These are phyloP conservation scores for Rhizomucor pusillus DNA, from an alignment of 371 early-diverging fungal species.

Conservation along the genomic window DNA sequence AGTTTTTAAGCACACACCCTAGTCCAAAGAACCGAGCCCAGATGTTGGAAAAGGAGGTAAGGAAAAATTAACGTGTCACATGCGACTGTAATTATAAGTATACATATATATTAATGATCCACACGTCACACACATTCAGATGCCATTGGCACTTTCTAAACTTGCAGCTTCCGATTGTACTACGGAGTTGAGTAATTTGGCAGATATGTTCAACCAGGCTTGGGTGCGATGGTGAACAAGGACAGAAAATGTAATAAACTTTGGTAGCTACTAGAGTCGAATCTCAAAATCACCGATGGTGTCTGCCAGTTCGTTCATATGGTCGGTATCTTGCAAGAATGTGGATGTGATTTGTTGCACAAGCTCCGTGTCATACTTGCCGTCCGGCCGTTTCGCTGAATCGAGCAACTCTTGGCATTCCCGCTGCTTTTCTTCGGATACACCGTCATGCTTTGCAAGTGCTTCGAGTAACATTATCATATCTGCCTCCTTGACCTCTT, in stretches of 20 bases:
- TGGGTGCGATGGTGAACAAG: conserved; percentile 34
- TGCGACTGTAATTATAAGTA: too few relatives aligned
- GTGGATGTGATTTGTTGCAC: conserved; percentile 5
- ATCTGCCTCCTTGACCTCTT: conserved; percentile 13
- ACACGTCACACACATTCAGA: conserved; percentile 20
- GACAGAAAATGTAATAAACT: not conserved
- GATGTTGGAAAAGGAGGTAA: conserved; percentile 57
- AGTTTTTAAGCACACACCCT: conserved; percentile 90
- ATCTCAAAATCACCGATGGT: conserved; percentile 21
- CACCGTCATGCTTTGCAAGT: conserved; percentile 4
- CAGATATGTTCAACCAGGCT: conserved; percentile 29
- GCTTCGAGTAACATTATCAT: conserved; percentile 13
- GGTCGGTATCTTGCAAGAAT: conserved; percentile 14
- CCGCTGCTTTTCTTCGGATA: conserved; percentile 4
- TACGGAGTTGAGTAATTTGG: conserved; percentile 24
- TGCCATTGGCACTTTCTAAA: conserved; percentile 34
- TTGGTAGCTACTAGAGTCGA: conserved; percentile 6
- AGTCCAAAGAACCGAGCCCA: conserved; percentile 69
- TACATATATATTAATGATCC: too few relatives aligned
- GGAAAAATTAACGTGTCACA: not conserved
- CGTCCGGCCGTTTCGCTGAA: conserved; percentile 8
- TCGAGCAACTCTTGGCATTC: conserved; percentile 12
- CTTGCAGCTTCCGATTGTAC: conserved; percentile 37
- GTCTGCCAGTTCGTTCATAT: conserved; percentile 13
- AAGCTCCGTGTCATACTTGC: conserved; percentile 11